Evolutionary conservation across 2,329 filamentous ascomycete species (phyloP).

Genomic region (Talaromyces sp.): DNA sequence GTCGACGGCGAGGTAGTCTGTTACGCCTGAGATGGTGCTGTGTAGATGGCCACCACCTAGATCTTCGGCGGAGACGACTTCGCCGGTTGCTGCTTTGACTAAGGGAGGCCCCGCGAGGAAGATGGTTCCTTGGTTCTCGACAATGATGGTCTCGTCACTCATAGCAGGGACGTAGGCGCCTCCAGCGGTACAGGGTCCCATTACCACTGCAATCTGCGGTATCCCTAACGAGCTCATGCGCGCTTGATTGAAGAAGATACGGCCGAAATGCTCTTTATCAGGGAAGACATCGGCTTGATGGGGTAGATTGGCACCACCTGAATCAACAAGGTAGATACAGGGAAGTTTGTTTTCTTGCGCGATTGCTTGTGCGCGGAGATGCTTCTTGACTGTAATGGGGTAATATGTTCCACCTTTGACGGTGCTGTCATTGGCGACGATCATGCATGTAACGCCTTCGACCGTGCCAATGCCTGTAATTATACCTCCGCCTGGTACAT

Average conservation of each 20-base stretch:
- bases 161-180: slow-evolving; percentile 96
- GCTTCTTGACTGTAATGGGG: slow-evolving; percentile 96
- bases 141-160: slow-evolving; percentile 97
- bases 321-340: slow-evolving; percentile 95
- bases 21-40: slow-evolving; percentile 85
- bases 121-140: slow-evolving; percentile 92
- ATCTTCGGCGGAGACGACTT: slow-evolving; percentile 85
- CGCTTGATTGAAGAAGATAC: slow-evolving; percentile 98
- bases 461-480: slow-evolving; percentile 90
- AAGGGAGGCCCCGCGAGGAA: slow-evolving; percentile 92
- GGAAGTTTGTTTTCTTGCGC: slow-evolving; percentile 78
- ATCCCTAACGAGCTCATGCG: slow-evolving; percentile 86
- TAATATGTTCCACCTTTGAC: slow-evolving; percentile 98
- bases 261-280: slow-evolving; percentile 89
- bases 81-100: slow-evolving; percentile 93
- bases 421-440: slow-evolving; percentile 93
- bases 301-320: slow-evolving; percentile 89
- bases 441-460: slow-evolving; percentile 85
- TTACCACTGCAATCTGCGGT: slow-evolving; percentile 90
- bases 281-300: slow-evolving; percentile 96
- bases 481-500: slow-evolving; percentile 85
- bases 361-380: slow-evolving; percentile 85
- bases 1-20: slow-evolving; percentile 91
- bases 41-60: slow-evolving; percentile 88
- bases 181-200: slow-evolving; percentile 95